Conservation (phyloP, 1,284 basidiomycete genomes). For the Austropuccinia psidii region DNA sequence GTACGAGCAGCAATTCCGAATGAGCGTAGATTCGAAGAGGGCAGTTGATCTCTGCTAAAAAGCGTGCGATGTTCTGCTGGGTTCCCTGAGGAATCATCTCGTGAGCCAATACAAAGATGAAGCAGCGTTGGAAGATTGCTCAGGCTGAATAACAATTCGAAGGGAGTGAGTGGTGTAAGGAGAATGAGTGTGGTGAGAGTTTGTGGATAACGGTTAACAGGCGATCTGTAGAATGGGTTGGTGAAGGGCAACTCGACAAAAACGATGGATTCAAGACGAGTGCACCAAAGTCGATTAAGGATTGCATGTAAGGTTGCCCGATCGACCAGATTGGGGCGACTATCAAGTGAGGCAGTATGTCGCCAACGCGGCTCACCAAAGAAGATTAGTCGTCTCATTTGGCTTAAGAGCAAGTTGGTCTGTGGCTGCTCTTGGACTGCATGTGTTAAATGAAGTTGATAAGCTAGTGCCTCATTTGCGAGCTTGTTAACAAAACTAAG, state of each 20-base stretch:
- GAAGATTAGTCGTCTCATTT: conserved; percentile 26
- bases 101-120: conserved; percentile 33
- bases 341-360: conserved; percentile 4
- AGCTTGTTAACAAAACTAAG: conserved; percentile 6
- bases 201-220: conserved; percentile 28
- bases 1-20: conserved; percentile 28
- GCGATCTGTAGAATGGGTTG: conserved; percentile 4
- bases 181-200: conserved; percentile 17
- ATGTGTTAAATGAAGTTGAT: conserved; percentile 15
- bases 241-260: conserved; percentile 34
- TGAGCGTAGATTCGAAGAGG: conserved; percentile 28
- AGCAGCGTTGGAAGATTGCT: conserved; percentile 15
- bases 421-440: not conserved
- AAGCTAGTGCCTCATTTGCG: conserved; percentile 11
- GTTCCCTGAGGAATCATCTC: conserved; percentile 13
- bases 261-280: conserved; percentile 15
- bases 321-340: conserved; percentile 10
- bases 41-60: conserved; percentile 34
- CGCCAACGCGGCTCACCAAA: conserved; percentile 23
- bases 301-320: conserved; percentile 24
- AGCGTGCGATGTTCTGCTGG: conserved; percentile 33
- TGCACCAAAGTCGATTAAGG: conserved; percentile 32
- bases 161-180: conserved; percentile 34
- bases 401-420: conserved; percentile 5
- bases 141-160: conserved; percentile 23